Evolutionary conservation across 2,329 filamentous ascomycete genomes (phyloP).

Genomic region (Cytospora piceae): DNA sequence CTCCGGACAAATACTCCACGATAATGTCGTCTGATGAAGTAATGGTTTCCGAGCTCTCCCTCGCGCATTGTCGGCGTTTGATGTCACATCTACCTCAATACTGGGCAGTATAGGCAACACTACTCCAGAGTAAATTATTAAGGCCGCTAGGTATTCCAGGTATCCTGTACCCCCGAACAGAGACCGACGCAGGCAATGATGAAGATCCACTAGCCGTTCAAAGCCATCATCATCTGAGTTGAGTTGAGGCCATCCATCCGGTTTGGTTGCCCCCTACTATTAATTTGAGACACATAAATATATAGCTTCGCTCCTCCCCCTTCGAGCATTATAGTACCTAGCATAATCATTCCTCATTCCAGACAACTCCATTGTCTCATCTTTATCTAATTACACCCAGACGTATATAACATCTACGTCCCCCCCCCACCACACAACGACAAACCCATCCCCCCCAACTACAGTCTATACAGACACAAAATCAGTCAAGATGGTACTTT

Average conservation of each 20-base stretch:
- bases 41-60: conserved; percentile 10
- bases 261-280: no score
- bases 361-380: conserved; percentile 5
- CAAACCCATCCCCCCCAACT: not conserved
- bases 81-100: conserved; percentile 21
- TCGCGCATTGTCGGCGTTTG: conserved; percentile 9
- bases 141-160: not conserved
- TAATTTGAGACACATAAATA: conserved; percentile 23
- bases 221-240: not conserved
- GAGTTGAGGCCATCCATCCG: no score
- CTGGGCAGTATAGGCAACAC: not conserved
- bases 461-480: conserved; percentile 2
- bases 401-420: conserved; percentile 23
- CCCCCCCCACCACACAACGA: not conserved
- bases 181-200: not conserved
- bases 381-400: conserved; percentile 15
- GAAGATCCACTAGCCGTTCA: not conserved
- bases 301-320: conserved; percentile 20
- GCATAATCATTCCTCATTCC: conserved; percentile 7
- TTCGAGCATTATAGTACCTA: conserved; percentile 2
- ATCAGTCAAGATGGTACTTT: conserved; percentile 35
- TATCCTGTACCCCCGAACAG: not conserved
- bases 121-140: not conserved
- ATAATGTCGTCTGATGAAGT: not conserved
- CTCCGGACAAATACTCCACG: not conserved